Evolutionary conservation across 139 green algal species (phyloP), one percentile per base, ranked within the genome.

Genomic region (Chlorella sp.): DNA sequence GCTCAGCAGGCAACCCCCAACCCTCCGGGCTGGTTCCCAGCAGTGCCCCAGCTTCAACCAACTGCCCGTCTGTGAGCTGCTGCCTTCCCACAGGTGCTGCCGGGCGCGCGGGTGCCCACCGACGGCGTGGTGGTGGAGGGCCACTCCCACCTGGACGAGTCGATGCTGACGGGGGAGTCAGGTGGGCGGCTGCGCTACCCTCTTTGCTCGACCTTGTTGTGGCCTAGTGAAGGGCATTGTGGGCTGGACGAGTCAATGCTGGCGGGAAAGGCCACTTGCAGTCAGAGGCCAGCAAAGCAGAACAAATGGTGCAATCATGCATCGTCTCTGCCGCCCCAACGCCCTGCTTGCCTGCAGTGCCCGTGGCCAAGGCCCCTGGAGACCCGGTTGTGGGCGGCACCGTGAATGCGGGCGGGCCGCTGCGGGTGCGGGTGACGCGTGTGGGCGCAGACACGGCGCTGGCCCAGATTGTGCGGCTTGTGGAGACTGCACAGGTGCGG

Each of bases 91-190:
- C 88, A 94, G 91, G 92, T 98, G 36, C 84, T 98, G 44, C 95
- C 97, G 0, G 96, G 97, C 18, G 87, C 89, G 4, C 92, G 93
- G 47, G 84, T 98, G 15, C 95, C 97, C n/a, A 93, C 91, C 5
- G 97, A 99, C 83, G 97, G 97, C 11, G 75, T 91, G 28, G 91
- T 99, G 30, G 76, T 95, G n/a, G 80, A 89, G 63, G 97, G 96
- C 6, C 60, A 87, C 41, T 95, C 91, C 25, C 93, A 98, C 83
- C 88, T 98, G 39, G 95, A 99, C 74, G 97, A 99, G 89, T 90
- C 92, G 85, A 99, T 99, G 97, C 91, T 99, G 56, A 99, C 96
- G 21, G 97, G 97, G 21, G 97, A 99, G 89, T 86, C 91, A 82
- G 82, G 76, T 82, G 75, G 11, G 75, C 32, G 21, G 9, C 25